These are phyloP conservation scores for Microcyclospora pomicola DNA, from an alignment of 2,329 filamentous ascomycete genomes.

Conservation along the genomic window DNA sequence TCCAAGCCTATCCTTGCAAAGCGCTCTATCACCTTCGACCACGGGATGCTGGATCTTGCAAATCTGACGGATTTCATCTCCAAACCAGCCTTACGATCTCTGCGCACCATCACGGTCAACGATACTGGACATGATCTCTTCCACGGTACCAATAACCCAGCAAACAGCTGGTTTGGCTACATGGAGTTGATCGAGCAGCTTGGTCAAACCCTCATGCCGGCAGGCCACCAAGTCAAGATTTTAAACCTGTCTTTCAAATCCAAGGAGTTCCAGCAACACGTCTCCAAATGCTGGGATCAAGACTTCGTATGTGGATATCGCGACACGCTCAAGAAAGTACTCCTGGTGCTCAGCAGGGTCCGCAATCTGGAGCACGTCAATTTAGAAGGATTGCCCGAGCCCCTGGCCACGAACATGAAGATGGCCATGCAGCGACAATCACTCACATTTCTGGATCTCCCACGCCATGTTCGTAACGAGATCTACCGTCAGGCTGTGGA, in stretches of 20 bases:
- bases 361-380: constrained; percentile 14
- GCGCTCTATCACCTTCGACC: constrained; percentile 16
- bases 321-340: constrained; percentile 10
- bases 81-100: neutral
- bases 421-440: constrained; percentile 9
- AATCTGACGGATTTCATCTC: constrained; percentile 10
- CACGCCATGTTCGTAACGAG: constrained; percentile 15
- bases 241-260: constrained; percentile 17
- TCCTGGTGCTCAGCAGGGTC: constrained; percentile 6
- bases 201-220: constrained; percentile 8
- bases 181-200: constrained; percentile 14
- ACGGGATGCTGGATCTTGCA: constrained; percentile 16
- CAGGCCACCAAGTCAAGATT: constrained; percentile 13
- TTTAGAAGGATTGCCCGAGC: constrained; percentile 10
- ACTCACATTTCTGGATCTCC: constrained; percentile 13
- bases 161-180: constrained; percentile 16
- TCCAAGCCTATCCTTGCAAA: constrained; percentile 14
- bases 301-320: constrained; percentile 16
- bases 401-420: constrained; percentile 12
- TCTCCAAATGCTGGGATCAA: constrained; percentile 12
- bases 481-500: constrained; percentile 15
- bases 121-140: constrained; percentile 70
- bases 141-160: constrained; percentile 5
- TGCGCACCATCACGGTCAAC: constrained; percentile 53
- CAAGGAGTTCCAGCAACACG: constrained; percentile 13